Evolutionary conservation across 2,329 filamentous ascomycete species (phyloP).

Genomic region (Fusarium anthophilum): DNA sequence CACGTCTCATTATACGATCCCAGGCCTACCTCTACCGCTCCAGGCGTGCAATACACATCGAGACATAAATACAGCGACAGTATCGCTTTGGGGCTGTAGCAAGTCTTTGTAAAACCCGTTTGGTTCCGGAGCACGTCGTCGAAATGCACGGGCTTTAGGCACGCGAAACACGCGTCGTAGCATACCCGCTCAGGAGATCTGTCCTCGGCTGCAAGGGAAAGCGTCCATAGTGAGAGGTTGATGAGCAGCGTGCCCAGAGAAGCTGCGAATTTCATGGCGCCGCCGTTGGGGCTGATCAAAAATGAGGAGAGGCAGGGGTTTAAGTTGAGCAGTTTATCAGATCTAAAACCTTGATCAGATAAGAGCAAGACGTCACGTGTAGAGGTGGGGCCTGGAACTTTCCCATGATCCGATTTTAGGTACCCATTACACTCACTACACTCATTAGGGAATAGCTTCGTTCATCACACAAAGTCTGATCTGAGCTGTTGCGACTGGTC

Average conservation of each 20-base stretch:
- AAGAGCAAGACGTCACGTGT: constrained; percentile 25
- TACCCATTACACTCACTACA: not conserved
- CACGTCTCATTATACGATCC: constrained; percentile 50
- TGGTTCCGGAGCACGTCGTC: constrained; percentile 40
- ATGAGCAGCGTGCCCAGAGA: not conserved
- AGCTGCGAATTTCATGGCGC: constrained; percentile 29
- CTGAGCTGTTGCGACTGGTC: too few relatives aligned
- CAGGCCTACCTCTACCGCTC: constrained; percentile 38
- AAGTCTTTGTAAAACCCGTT: constrained; percentile 36
- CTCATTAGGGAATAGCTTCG: not conserved
- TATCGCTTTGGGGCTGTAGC: constrained; percentile 43
- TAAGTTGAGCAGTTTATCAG: constrained; percentile 31
- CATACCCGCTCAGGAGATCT: constrained; percentile 40
- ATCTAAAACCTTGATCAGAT: constrained; percentile 39
- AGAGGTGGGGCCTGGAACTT: accelerated
- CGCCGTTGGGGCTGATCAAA: not conserved
- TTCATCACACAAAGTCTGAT: too few relatives aligned
- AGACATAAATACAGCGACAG: constrained; percentile 52
- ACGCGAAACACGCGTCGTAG: constrained; percentile 46
- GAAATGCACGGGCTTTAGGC: constrained; percentile 45
- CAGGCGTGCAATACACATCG: constrained; percentile 47
- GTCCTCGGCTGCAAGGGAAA: not conserved
- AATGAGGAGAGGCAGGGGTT: not conserved
- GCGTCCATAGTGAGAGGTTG: not conserved
- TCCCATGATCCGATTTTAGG: not conserved